These are phyloP conservation scores for Bipolaris bicolor DNA, from an alignment of 2,329 filamentous ascomycete genomes.

Conservation along the genomic window DNA sequence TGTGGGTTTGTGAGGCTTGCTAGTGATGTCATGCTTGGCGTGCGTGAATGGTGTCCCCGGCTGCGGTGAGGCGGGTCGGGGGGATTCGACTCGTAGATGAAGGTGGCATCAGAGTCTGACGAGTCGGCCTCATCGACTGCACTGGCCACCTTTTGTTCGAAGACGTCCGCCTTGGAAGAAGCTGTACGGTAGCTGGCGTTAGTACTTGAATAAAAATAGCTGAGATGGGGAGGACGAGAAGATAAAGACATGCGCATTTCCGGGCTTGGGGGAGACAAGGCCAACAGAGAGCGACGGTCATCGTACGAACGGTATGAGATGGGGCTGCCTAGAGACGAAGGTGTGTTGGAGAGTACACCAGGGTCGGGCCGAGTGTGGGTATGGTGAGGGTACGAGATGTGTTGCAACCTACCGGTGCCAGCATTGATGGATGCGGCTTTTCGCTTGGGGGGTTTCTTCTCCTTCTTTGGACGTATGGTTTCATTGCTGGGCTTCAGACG, in stretches of 20 bases:
- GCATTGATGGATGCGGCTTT: slow-evolving; percentile 75
- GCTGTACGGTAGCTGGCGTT: slow-evolving; percentile 59
- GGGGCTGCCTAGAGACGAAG: slow-evolving; percentile 40
- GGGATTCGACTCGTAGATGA: slow-evolving; percentile 98
- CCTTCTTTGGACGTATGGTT: slow-evolving; percentile 92
- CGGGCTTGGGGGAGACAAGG: slow-evolving; percentile 35
- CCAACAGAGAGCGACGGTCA: slow-evolving; percentile 34
- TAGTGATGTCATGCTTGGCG: slow-evolving; percentile 87
- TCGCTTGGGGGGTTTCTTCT: slow-evolving; percentile 79
- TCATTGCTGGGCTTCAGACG: slow-evolving; percentile 90
- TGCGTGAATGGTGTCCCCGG: slow-evolving; percentile 84
- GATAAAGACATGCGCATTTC: slow-evolving; percentile 34
- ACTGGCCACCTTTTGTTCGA: slow-evolving; percentile 94
- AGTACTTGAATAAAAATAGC: slow-evolving; percentile 47
- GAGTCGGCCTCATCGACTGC: slow-evolving; percentile 96
- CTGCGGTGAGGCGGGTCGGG: slow-evolving; percentile 67
- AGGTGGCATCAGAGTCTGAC: slow-evolving; percentile 97
- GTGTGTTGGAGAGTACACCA: slow-evolving; percentile 33
- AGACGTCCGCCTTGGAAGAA: slow-evolving; percentile 96
- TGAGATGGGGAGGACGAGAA: slow-evolving; percentile 33
- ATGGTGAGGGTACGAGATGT: slow-evolving; percentile 44
- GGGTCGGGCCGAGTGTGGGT: slow-evolving; percentile 34
- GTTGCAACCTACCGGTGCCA: slow-evolving; percentile 70
- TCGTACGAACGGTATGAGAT: slow-evolving; percentile 41
- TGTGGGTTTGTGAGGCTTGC: slow-evolving; percentile 68